A percentile compares a stretch with the other conserved stretches of the same genome.
Evolutionary conservation across 345 rosid species (phyloP).

Genomic region (Populus nigra): DNA sequence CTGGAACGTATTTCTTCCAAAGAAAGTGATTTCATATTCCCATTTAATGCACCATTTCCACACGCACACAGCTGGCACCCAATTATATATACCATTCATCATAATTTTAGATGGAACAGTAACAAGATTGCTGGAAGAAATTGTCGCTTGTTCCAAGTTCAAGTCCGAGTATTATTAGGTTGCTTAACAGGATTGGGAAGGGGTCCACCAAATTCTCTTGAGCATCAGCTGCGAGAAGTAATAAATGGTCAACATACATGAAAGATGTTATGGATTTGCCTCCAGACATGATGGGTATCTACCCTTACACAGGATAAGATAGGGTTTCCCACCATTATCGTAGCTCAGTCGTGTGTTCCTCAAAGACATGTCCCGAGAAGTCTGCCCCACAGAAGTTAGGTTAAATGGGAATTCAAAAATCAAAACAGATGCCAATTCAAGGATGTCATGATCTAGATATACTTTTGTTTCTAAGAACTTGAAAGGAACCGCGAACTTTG

Average conservation of each 20-base stretch:
- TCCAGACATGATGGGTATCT: conserved; percentile 16
- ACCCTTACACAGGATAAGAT: conserved; percentile 11
- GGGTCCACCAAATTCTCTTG: conserved; percentile 18
- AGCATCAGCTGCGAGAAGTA: neutral
- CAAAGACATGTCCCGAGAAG: neutral
- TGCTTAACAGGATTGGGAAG: neutral
- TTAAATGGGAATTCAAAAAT: conserved; percentile 3
- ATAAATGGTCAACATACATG: conserved; percentile 15
- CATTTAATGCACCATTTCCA: neutral
- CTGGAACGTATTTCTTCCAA: neutral
- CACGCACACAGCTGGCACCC: neutral
- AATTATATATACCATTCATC: neutral
- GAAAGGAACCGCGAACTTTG: neutral
- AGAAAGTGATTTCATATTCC: neutral
- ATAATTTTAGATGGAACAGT: neutral
- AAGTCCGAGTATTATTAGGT: neutral
- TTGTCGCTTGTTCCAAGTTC: conserved; percentile 9
- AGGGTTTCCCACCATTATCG: conserved; percentile 13
- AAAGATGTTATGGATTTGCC: neutral
- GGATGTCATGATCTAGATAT: neutral
- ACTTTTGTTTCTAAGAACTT: neutral
- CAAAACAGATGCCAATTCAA: neutral
- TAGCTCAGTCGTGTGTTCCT: neutral
- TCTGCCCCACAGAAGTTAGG: conserved; percentile 5
- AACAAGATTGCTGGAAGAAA: neutral